Percentiles rank a stretch among this genome's conserved stretches.
Conservation (phyloP, 1,284 basidiomycete genomes). For the Ceratobasidium sp. region DNA sequence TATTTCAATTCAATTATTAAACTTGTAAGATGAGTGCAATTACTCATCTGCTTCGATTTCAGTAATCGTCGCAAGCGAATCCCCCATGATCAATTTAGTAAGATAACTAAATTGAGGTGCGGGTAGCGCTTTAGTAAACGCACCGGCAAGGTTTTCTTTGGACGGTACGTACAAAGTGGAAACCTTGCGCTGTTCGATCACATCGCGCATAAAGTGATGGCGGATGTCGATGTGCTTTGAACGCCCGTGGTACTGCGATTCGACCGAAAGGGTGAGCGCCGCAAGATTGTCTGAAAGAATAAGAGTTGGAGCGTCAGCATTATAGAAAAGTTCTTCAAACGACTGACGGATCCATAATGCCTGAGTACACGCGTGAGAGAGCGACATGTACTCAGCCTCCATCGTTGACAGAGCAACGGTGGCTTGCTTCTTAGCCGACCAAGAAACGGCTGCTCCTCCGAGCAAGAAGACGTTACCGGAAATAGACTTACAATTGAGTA, state of each 20-base stretch:
- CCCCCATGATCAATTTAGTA: conserved; percentile 44
- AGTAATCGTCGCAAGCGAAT: neutral
- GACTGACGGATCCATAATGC: conserved; percentile 49
- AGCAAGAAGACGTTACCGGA: conserved; percentile 50
- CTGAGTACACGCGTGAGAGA: conserved; percentile 50
- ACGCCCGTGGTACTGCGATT: conserved; percentile 47
- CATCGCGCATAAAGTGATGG: conserved; percentile 56
- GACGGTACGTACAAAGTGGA: conserved; percentile 46
- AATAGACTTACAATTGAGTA: conserved; percentile 45
- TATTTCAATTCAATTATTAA: no score
- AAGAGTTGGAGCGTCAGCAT: conserved; percentile 36
- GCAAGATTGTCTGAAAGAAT: conserved; percentile 51
- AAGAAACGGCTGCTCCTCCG: conserved; percentile 48
- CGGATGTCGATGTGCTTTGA: conserved; percentile 52
- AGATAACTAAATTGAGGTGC: conserved; percentile 40
- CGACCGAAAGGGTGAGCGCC: conserved; percentile 47
- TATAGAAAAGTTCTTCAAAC: conserved; percentile 48
- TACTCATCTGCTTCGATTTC: no score
- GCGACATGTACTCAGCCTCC: conserved; percentile 54
- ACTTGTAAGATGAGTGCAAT: no score
- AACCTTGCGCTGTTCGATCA: conserved; percentile 51
- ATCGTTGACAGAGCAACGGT: conserved; percentile 50
- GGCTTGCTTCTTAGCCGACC: conserved; percentile 51
- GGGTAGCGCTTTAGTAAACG: conserved; percentile 43
- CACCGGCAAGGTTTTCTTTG: conserved; percentile 39